These are phyloP conservation scores for Amborella trichopoda DNA, from an alignment of 164 flowering plant genomes.

Conservation along the genomic window DNA sequence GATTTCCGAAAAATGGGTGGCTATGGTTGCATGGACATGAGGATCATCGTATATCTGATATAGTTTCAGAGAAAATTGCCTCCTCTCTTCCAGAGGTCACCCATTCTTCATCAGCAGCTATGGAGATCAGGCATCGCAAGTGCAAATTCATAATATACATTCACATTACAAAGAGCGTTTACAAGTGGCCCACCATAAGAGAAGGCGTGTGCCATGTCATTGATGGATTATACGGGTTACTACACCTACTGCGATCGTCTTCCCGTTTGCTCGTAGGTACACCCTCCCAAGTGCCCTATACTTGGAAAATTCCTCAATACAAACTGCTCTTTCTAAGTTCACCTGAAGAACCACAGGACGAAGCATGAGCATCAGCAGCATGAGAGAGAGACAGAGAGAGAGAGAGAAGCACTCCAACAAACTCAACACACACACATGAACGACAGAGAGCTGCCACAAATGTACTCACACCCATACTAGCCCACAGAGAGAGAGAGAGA, in stretches of 20 bases:
- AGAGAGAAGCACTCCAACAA: background rate
- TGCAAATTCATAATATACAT: too few relatives aligned
- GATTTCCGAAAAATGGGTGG: too few relatives aligned
- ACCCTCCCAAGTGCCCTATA: conserved; percentile 77
- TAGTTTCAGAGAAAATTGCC: too few relatives aligned
- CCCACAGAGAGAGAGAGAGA: background rate
- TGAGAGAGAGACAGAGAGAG: background rate
- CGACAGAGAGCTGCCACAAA: background rate
- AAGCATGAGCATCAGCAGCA: background rate
- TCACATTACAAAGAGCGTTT: too few relatives aligned
- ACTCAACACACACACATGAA: too few relatives aligned
- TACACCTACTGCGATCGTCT: conserved; percentile 77
- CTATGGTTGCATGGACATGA: too few relatives aligned
- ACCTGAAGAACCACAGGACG: conserved; percentile 32
- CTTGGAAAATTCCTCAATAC: conserved; percentile 61
- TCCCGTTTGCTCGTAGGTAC: conserved; percentile 60
- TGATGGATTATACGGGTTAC: conserved; percentile 38
- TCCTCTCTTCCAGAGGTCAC: too few relatives aligned
- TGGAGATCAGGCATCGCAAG: too few relatives aligned
- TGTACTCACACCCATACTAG: background rate
- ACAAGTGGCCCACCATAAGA: too few relatives aligned
- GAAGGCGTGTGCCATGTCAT: too few relatives aligned
- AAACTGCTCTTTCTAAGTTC: conserved; percentile 44
- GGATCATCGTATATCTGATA: too few relatives aligned
- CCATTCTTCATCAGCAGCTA: too few relatives aligned